phyloP scores from a whole-genome alignment of 805 yeast species.

The Yamadazyma olivae region DNA sequence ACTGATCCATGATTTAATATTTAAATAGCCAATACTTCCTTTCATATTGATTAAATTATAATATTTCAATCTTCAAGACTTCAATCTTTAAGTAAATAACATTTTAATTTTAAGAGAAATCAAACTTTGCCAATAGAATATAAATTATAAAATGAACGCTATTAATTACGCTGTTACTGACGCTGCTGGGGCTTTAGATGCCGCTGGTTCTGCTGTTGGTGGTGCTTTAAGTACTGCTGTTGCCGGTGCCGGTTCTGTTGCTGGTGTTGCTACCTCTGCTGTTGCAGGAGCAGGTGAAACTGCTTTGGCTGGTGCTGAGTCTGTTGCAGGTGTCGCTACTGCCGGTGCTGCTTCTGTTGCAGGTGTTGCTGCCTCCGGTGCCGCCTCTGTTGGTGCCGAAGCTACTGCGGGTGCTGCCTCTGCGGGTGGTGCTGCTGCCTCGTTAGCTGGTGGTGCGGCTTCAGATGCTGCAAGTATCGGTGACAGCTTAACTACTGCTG shows the following conservation, averaged over 20 bases:
- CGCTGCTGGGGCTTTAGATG: slow-evolving; percentile 10
- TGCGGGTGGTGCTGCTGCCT: slow-evolving; percentile 13
- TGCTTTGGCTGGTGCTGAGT: slow-evolving; percentile 14
- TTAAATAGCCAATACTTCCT: no score
- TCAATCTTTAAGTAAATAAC: no score
- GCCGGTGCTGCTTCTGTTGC: slow-evolving; percentile 10
- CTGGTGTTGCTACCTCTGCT: slow-evolving; percentile 12
- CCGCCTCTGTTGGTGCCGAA: slow-evolving; percentile 9
- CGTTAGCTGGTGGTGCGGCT: slow-evolving; percentile 7
- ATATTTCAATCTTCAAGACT: no score
- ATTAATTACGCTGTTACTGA: slow-evolving; percentile 26
- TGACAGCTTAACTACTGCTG: slow-evolving; percentile 15
- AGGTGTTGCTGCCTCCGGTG: slow-evolving; percentile 13
- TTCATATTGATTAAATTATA: no score
- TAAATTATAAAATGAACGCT: slow-evolving; percentile 21
- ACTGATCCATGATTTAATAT: no score
- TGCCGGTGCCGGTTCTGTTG: slow-evolving; percentile 14
- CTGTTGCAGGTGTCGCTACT: slow-evolving; percentile 9
- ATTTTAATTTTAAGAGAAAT: no score
- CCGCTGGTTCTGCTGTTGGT: slow-evolving; percentile 1
- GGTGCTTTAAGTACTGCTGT: slow-evolving; percentile 9
- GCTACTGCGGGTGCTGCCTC: slow-evolving; percentile 15
- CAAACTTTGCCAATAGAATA: no score
- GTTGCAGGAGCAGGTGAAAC: slow-evolving; percentile 15
- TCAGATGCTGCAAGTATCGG: slow-evolving; percentile 9